A percentile compares a stretch with the other conserved stretches of the same genome.
Evolutionary conservation across 164 flowering plant genomes (phyloP).

Genomic region (Taxillus chinensis): DNA sequence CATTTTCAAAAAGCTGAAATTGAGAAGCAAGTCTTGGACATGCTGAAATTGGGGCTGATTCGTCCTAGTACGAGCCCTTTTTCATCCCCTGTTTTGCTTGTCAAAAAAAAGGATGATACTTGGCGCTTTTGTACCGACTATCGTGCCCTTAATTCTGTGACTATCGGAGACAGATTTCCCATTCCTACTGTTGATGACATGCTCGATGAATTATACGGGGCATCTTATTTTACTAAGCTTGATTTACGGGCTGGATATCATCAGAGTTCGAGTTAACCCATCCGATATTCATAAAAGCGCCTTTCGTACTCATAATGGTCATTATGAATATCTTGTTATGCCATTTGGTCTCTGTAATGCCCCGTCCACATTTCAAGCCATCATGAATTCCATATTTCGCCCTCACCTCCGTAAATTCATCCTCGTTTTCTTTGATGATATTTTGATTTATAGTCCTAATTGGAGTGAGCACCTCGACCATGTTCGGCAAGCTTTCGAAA

Average conservation of each 20-base stretch:
- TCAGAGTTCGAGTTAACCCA: not conserved
- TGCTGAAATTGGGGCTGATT: not conserved
- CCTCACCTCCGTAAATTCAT: not conserved
- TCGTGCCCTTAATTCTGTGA: not conserved
- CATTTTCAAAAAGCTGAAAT: not conserved
- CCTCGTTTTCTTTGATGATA: not conserved
- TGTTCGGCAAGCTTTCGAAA: not conserved
- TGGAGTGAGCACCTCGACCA: not conserved
- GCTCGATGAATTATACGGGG: slow-evolving; percentile 1
- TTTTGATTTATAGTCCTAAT: not conserved
- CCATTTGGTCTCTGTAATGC: too few species aligned
- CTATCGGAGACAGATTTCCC: slow-evolving; percentile 3
- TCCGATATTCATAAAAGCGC: too few species aligned
- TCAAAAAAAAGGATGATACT: not conserved
- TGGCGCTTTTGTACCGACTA: not conserved
- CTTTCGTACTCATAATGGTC: not conserved
- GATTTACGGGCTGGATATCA: not conserved
- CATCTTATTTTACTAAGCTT: not conserved
- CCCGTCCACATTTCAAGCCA: too few species aligned
- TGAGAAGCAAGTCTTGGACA: not conserved
- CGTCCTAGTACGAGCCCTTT: too few species aligned
- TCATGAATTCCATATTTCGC: not conserved
- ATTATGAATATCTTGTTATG: slow-evolving; percentile 1
- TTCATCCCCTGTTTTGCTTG: not conserved
- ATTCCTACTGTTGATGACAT: not conserved